Evolutionary conservation across 176 grass and related monocot species (phyloP).

Genomic region (Elymus sibiricus): DNA sequence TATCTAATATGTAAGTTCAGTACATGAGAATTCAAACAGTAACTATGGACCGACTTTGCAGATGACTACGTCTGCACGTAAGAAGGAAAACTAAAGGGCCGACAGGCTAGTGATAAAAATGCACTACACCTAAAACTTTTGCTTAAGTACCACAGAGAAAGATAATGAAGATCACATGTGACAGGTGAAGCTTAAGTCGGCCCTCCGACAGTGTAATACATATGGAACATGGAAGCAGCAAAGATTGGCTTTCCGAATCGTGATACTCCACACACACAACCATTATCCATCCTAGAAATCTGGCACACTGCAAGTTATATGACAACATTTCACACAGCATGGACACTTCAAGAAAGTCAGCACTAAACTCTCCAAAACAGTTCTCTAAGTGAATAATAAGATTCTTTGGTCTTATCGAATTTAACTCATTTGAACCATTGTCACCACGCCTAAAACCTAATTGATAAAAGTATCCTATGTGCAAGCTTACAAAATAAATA

Average conservation of each 20-base stretch:
- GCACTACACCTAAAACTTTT: background rate
- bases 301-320: background rate
- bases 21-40: background rate
- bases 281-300: slow-evolving; percentile 7
- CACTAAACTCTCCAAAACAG: background rate
- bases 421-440: background rate
- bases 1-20: background rate
- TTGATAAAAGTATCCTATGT: background rate
- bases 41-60: background rate
- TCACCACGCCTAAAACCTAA: background rate
- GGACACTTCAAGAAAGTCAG: background rate
- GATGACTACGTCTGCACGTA: background rate
- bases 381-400: background rate
- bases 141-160: background rate
- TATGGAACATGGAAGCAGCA: background rate
- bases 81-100: background rate
- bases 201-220: background rate
- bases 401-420: background rate
- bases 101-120: background rate
- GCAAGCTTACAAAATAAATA: background rate
- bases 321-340: background rate
- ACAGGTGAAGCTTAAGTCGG: background rate
- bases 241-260: background rate
- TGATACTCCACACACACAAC: background rate
- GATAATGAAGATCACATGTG: background rate